Conservation (phyloP, 2,329 filamentous ascomycete species). For the Emericellopsis cladophorae region DNA sequence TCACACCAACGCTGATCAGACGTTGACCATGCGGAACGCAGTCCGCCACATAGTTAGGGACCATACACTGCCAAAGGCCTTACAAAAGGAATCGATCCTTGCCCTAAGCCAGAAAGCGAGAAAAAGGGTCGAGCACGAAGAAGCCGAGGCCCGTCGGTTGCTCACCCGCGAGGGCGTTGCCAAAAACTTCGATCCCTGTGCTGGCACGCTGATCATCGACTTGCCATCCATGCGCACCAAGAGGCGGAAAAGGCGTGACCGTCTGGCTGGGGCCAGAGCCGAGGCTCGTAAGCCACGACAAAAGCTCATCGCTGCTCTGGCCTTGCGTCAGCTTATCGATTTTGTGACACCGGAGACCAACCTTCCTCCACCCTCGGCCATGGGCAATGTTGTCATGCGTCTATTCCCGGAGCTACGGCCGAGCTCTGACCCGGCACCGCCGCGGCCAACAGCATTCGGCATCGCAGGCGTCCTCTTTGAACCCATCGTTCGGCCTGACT, state of each 20-base stretch:
- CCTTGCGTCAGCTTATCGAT: conserved; percentile 33
- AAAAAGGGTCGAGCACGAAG: conserved; percentile 26
- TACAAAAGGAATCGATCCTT: conserved; percentile 54
- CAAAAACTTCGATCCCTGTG: conserved; percentile 30
- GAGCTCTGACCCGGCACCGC: conserved; percentile 6
- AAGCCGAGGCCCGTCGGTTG: conserved; percentile 39
- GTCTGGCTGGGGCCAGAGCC: conserved; percentile 6
- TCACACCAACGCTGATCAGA: conserved; percentile 65
- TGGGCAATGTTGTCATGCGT: conserved; percentile 30
- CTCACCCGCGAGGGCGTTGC: conserved; percentile 34
- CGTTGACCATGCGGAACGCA: conserved; percentile 69
- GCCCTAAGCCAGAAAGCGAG: conserved; percentile 42
- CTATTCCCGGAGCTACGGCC: conserved; percentile 32
- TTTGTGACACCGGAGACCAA: conserved; percentile 37
- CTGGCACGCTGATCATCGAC: conserved; percentile 32
- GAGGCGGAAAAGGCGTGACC: conserved; percentile 2
- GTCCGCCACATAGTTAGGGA: conserved; percentile 53
- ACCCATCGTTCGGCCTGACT: conserved; percentile 10
- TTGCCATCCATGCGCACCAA: conserved; percentile 21
- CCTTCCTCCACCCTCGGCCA: conserved; percentile 24
- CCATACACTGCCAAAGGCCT: conserved; percentile 52
- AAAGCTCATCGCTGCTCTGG: conserved; percentile 26
- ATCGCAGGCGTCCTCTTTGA: conserved; percentile 24
- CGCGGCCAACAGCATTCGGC: conserved; percentile 24
- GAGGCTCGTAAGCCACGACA: conserved; percentile 11